Evolutionary conservation across 495 filamentous ascomycete species (phyloP).

Genomic region (Trichoderma virens): DNA sequence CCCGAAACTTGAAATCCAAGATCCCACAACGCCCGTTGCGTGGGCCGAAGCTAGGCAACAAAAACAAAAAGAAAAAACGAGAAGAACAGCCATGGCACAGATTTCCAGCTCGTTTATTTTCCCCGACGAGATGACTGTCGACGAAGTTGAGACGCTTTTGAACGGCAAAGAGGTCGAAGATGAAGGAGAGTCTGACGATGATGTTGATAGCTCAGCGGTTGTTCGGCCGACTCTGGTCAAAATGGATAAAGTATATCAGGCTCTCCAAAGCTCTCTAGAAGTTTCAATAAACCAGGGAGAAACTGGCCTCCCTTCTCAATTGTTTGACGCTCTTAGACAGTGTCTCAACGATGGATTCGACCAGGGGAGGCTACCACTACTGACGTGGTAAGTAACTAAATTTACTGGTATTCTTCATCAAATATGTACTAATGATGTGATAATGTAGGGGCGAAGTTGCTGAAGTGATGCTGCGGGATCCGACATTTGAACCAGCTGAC

Average conservation of each 20-base stretch:
- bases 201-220: not conserved
- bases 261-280: slow-evolving; percentile 9
- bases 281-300: slow-evolving; percentile 4
- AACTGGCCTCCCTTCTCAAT: slow-evolving; percentile 11
- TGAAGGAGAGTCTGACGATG: not conserved
- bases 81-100: slow-evolving; percentile 9
- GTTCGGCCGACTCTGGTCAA: not conserved
- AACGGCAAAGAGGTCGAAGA: slow-evolving; percentile 12
- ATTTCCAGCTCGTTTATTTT: slow-evolving; percentile 15
- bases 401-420: not conserved
- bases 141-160: slow-evolving; percentile 9
- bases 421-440: not conserved
- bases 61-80: slow-evolving; percentile 10
- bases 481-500: not conserved
- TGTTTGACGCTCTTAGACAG: slow-evolving; percentile 15
- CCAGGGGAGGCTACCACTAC: not conserved
- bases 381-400: not conserved
- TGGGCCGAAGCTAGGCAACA: not conserved
- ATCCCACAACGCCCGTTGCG: slow-evolving; percentile 15
- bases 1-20: slow-evolving; percentile 1
- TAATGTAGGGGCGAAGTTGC: not conserved
- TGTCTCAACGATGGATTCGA: not conserved
- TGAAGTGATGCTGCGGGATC: not conserved
- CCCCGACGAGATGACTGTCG: slow-evolving; percentile 12
- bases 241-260: slow-evolving; percentile 18